phyloP scores from a whole-genome alignment of 768 basidiomycete species.

The Cystofilobasidium ferigula region DNA sequence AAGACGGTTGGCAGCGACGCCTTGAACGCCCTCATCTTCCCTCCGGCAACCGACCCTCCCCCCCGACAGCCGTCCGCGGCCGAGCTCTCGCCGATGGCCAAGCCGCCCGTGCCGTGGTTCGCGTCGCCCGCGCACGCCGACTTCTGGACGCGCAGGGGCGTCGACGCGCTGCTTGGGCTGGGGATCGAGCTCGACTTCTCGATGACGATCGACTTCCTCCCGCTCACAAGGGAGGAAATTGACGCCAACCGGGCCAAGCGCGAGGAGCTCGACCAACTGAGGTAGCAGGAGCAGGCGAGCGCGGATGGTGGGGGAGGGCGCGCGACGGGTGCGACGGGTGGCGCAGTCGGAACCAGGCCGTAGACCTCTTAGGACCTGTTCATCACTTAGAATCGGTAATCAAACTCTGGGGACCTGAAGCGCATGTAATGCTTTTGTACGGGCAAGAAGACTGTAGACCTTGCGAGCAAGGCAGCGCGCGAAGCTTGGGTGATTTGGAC shows the following conservation, averaged over 20 bases:
- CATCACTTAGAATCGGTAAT: no score
- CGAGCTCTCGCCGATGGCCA: background rate
- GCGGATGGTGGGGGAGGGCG: no score
- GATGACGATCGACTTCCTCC: constrained; percentile 10
- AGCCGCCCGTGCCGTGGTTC: constrained; percentile 9
- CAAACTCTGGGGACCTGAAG: no score
- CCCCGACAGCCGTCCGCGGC: background rate
- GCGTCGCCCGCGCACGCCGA: constrained; percentile 1
- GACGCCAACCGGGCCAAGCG: background rate
- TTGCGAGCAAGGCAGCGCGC: no score
- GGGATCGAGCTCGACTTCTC: constrained; percentile 6
- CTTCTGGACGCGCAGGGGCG: constrained; percentile 16
- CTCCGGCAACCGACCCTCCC: background rate
- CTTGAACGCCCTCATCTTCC: background rate
- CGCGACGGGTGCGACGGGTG: no score
- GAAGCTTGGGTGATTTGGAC: no score
- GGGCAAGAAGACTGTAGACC: no score
- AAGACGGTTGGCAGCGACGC: background rate
- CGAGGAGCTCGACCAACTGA: background rate
- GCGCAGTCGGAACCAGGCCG: no score
- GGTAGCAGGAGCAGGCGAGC: background rate
- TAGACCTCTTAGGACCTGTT: no score
- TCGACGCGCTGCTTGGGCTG: constrained; percentile 1
- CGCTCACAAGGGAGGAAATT: background rate
- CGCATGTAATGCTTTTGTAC: no score